Evolutionary conservation across 73 alveolate species (phyloP).

Genomic region (Breviolum minutum): DNA sequence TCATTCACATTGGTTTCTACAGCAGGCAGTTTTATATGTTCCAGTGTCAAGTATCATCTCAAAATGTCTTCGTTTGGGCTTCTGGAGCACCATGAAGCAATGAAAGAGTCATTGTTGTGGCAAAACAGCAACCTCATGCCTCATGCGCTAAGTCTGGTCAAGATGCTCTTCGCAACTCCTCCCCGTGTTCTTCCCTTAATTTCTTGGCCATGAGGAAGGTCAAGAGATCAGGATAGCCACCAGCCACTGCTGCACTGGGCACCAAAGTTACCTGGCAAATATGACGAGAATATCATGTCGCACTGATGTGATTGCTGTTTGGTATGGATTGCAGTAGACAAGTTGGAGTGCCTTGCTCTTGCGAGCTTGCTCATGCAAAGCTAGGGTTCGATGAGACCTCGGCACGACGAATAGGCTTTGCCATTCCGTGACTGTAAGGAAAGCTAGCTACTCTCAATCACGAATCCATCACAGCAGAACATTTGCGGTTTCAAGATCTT

Average conservation of each 20-base stretch:
- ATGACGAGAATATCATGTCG: neutral
- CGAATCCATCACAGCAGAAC: neutral
- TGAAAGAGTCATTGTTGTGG: neutral
- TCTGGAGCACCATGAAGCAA: no score
- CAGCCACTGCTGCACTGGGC: conserved; percentile 92
- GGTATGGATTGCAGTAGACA: neutral
- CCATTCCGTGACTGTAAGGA: no score
- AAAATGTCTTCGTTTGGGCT: no score
- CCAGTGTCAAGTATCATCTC: no score
- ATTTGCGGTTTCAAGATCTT: no score
- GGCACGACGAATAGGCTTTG: neutral
- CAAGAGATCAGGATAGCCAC: conserved; percentile 65
- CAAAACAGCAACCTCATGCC: neutral
- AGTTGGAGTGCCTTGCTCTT: conserved; percentile 16
- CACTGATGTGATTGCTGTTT: neutral
- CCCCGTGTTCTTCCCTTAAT: conserved; percentile 75
- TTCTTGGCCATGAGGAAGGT: conserved; percentile 77
- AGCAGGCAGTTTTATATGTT: no score
- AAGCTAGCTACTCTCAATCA: neutral
- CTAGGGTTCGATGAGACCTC: conserved; percentile 74
- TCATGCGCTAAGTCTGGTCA: neutral
- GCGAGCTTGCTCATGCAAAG: conserved; percentile 81
- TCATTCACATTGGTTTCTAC: no score
- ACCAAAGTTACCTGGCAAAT: conserved; percentile 25
- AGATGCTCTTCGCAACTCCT: conserved; percentile 43